Evolutionary conservation across 768 basidiomycete genomes (phyloP).

Genomic region (Pisolithus marmoratus): DNA sequence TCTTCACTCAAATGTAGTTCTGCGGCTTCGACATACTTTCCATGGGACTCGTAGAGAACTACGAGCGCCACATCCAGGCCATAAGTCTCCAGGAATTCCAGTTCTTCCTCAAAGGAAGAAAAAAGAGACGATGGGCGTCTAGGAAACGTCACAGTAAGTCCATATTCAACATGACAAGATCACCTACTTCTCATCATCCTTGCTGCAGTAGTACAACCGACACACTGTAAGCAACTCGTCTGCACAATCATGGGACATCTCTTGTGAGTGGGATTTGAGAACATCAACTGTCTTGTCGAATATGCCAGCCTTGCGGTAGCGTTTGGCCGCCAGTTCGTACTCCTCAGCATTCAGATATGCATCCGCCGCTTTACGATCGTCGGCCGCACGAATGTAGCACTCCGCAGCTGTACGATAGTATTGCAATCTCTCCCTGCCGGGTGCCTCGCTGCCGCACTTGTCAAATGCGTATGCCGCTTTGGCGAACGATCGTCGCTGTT

Average conservation of each 20-base stretch:
- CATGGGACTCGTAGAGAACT: conserved; percentile 36
- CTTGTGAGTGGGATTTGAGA: conserved; percentile 28
- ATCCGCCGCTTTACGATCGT: conserved; percentile 39
- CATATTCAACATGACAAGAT: neutral
- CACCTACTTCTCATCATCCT: no score
- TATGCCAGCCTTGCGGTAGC: conserved; percentile 40
- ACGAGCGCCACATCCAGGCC: conserved; percentile 47
- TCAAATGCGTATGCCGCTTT: conserved; percentile 47
- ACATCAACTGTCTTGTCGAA: conserved; percentile 52
- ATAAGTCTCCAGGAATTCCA: conserved; percentile 53
- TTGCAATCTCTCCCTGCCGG: conserved; percentile 21
- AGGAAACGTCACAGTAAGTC: conserved; percentile 3
- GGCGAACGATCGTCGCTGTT: conserved; percentile 33
- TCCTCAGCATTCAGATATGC: conserved; percentile 38
- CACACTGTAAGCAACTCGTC: conserved; percentile 38
- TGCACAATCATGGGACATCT: conserved; percentile 28
- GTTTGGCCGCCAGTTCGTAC: conserved; percentile 38
- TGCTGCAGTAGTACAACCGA: conserved; percentile 39
- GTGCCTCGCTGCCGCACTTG: conserved; percentile 28
- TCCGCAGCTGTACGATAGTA: conserved; percentile 43
- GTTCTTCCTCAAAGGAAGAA: conserved; percentile 40
- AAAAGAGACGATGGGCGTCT: conserved; percentile 51
- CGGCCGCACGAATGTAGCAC: conserved; percentile 38
- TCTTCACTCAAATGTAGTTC: conserved; percentile 46
- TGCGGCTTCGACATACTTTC: conserved; percentile 44